Base-by-base conservation (phyloP, 75 land plant genomes). In the Chamaecyparis obtusa region DNA sequence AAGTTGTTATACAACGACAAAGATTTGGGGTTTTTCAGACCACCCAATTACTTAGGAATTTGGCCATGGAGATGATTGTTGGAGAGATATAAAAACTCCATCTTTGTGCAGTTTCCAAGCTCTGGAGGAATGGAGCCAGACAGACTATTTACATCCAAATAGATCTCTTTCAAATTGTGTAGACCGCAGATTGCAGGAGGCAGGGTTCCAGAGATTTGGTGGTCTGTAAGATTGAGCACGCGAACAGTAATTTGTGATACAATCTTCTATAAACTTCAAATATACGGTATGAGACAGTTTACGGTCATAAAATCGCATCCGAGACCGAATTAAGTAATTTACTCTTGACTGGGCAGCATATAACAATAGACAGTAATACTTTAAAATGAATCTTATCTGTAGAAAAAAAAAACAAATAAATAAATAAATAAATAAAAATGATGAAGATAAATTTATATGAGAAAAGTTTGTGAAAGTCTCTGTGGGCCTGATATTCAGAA, bases 31-130 rank as follows among this genome's bases (percentile, higher is more conserved):
- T 71, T 41, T 32, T 24, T 43, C 54, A 92, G 71, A 13, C 37
- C 30, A 16, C 93, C 89, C 77, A 92, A 57, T 44, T 86, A 86
- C 24, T 30, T 1, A 6, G 93, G 93, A 15, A 92, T 83, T 19
- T 16, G 36, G 0, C 92, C 93, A 3, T 84, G 87, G 32, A 92
- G 84, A 74, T 88, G 78, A 89, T 92, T 92, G n/a, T 84, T 85
- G n/a, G 88, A 90, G 83, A 92, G 88, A 75, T 90, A 84, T 30
- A 88, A 48, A 41, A n/a, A 39, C 44, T 57, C 67, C 24, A 92
- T 54, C 7, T 75, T 85, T 36, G 43, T 44, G 43, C 90, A 87
- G 35, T 44, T 41, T 41, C 83, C 88, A 24, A 91, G 84, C 51
- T 85, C 86, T 9, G 51, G 16, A 32, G 92, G 91, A 76, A 91